These are phyloP conservation scores for Pythium brassicae DNA, from an alignment of 352 stramenopile species.

Conservation along the genomic window DNA sequence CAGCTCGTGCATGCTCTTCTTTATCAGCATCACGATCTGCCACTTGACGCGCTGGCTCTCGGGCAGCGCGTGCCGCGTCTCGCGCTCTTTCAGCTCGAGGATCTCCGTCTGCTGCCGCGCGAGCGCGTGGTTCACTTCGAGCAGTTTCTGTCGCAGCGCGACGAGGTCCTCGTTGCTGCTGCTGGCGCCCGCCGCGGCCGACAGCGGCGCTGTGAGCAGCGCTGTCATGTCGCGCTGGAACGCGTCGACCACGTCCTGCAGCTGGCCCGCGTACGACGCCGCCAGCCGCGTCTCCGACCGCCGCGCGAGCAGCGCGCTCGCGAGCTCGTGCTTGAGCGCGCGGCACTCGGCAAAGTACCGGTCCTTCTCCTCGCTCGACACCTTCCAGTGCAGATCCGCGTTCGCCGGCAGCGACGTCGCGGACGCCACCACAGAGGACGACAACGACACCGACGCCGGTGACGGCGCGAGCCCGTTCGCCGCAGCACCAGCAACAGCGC, in stretches of 20 bases:
- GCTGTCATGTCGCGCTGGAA: constrained; percentile 54
- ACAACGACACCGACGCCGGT: neutral
- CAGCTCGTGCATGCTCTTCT: constrained; percentile 58
- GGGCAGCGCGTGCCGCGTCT: constrained; percentile 52
- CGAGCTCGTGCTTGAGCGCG: constrained; percentile 60
- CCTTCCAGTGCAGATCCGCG: constrained; percentile 29
- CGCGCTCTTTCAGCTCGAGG: constrained; percentile 56
- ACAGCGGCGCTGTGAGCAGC: constrained; percentile 25
- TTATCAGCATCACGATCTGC: constrained; percentile 54
- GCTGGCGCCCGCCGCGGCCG: constrained; percentile 5
- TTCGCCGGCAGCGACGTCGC: constrained; percentile 20
- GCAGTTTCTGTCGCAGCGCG: constrained; percentile 51
- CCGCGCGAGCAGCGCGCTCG: constrained; percentile 39
- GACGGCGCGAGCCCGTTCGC: constrained; percentile 13
- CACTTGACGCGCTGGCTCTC: constrained; percentile 63
- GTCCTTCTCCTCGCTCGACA: constrained; percentile 55
- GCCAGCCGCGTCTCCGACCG: constrained; percentile 37
- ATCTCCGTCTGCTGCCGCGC: constrained; percentile 62
- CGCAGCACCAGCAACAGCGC: neutral
- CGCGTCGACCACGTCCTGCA: constrained; percentile 51
- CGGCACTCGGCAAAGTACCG: constrained; percentile 66
- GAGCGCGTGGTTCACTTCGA: constrained; percentile 63
- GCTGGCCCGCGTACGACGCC: constrained; percentile 29
- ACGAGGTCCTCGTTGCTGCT: constrained; percentile 43
- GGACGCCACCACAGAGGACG: neutral